Conservation (phyloP, 495 filamentous ascomycete genomes). For the Zalerion maritima region DNA sequence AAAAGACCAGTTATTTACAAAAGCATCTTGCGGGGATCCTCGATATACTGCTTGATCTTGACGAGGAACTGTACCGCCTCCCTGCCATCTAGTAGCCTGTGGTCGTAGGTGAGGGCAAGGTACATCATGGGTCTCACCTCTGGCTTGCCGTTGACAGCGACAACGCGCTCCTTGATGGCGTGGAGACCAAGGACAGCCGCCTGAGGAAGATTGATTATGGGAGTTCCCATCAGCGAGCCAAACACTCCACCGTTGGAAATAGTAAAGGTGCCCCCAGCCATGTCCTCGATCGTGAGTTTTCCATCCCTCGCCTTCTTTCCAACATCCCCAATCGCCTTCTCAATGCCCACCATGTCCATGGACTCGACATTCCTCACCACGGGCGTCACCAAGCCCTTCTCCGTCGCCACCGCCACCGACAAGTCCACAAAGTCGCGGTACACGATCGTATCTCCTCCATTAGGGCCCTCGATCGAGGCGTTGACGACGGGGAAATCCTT, state of each 20-base stretch:
- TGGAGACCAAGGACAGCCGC: conserved; percentile 94
- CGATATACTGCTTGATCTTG: conserved; percentile 97
- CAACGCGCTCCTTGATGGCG: conserved; percentile 89
- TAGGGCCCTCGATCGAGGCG: conserved; percentile 90
- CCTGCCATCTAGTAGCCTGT: conserved; percentile 84
- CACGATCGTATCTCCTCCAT: conserved; percentile 92
- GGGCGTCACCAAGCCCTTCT: conserved; percentile 93
- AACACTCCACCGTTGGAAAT: conserved; percentile 83
- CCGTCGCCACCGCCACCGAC: conserved; percentile 91
- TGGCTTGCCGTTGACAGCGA: conserved; percentile 80
- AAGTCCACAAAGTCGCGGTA: conserved; percentile 98
- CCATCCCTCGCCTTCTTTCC: conserved; percentile 95
- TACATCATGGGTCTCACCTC: conserved; percentile 99
- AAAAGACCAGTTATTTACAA: conserved; percentile 23
- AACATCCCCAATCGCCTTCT: conserved; percentile 81
- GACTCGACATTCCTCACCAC: conserved; percentile 88
- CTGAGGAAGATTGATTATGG: conserved; percentile 98
- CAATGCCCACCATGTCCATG: conserved; percentile 77
- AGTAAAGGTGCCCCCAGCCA: conserved; percentile 97
- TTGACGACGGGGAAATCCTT: conserved; percentile 91
- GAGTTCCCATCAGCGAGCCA: conserved; percentile 78
- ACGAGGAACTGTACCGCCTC: conserved; percentile 96
- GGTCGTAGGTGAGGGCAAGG: conserved; percentile 92
- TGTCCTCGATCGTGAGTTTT: conserved; percentile 97
- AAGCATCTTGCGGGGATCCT: conserved; percentile 89